phyloP scores from a whole-genome alignment of 805 yeast genomes.

The Candida nonsorbophila region DNA sequence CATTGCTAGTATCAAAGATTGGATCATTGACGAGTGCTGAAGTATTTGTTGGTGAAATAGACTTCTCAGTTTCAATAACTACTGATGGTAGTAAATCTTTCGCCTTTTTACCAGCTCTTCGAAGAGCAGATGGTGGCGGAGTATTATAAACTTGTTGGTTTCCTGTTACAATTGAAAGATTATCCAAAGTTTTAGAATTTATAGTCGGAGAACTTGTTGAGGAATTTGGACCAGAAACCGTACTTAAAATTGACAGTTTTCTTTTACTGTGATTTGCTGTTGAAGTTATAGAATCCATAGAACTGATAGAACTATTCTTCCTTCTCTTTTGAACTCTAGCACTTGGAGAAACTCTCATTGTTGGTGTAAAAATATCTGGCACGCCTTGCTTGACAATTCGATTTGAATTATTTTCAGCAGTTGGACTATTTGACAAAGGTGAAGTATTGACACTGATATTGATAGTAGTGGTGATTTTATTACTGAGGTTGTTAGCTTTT shows the following conservation, averaged over 20 bases:
- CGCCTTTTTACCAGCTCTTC: conserved; percentile 3
- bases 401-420: conserved; percentile 35
- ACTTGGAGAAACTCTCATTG: conserved; percentile 37
- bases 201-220: conserved; percentile 14
- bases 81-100: conserved; percentile 10
- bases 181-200: conserved; percentile 29
- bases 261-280: conserved; percentile 2
- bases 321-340: conserved; percentile 5
- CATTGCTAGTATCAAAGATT: conserved; percentile 8
- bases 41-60: background rate
- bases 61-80: conserved; percentile 6
- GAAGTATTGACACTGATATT: conserved; percentile 37
- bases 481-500: conserved; percentile 30
- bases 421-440: conserved; percentile 29
- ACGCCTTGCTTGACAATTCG: conserved; percentile 33
- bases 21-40: conserved; percentile 1
- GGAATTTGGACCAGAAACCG: conserved; percentile 2
- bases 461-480: conserved; percentile 34
- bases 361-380: conserved; percentile 39
- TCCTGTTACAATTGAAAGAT: conserved; percentile 24
- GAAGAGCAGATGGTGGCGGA: conserved; percentile 8
- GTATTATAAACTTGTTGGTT: conserved; percentile 1
- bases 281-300: conserved; percentile 6
- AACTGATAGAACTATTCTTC: conserved; percentile 5
- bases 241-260: conserved; percentile 1